Conservation (phyloP, 495 filamentous ascomycete species). For the Trichocladium uniseriatum region DNA sequence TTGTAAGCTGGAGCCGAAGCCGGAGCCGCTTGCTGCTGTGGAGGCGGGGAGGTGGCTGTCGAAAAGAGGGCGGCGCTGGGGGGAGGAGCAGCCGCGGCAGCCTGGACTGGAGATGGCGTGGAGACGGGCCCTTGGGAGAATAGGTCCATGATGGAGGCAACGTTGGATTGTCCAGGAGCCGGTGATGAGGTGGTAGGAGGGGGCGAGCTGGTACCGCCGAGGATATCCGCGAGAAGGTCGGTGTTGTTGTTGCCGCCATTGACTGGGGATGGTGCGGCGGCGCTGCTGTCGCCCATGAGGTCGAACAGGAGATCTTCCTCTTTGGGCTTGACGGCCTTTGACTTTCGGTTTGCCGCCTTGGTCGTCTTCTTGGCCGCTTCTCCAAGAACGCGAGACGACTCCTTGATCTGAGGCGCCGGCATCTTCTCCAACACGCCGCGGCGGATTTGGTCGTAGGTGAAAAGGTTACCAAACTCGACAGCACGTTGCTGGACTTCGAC, state of each 20-base stretch:
- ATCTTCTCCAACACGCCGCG: constrained; percentile 91
- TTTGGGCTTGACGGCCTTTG: constrained; percentile 67
- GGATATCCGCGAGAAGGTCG: constrained; percentile 82
- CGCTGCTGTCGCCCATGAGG: constrained; percentile 72
- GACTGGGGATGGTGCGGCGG: constrained; percentile 39
- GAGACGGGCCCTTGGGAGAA: constrained; percentile 40
- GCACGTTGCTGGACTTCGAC: constrained; percentile 93
- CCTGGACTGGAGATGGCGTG: constrained; percentile 20
- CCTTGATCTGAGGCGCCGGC: constrained; percentile 92
- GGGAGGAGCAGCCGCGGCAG: constrained; percentile 31
- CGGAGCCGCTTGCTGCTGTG: constrained; percentile 28
- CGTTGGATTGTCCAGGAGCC: constrained; percentile 45
- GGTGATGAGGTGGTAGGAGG: constrained; percentile 46
- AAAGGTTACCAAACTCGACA: constrained; percentile 90
- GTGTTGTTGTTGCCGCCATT: constrained; percentile 70
- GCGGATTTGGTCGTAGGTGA: constrained; percentile 78
- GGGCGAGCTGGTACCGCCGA: constrained; percentile 52
- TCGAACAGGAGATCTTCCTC: constrained; percentile 90
- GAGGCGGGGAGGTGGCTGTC: constrained; percentile 37
- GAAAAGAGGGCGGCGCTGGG: constrained; percentile 36
- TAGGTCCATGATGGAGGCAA: constrained; percentile 80
- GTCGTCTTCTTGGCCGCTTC: constrained; percentile 73
- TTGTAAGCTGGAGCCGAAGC: constrained; percentile 41
- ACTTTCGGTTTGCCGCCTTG: constrained; percentile 63
- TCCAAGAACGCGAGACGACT: constrained; percentile 83